Percentiles rank a stretch among this genome's conserved stretches.
These are phyloP conservation scores for Malania oleifera DNA, from an alignment of 164 flowering plant species.

Conservation along the genomic window DNA sequence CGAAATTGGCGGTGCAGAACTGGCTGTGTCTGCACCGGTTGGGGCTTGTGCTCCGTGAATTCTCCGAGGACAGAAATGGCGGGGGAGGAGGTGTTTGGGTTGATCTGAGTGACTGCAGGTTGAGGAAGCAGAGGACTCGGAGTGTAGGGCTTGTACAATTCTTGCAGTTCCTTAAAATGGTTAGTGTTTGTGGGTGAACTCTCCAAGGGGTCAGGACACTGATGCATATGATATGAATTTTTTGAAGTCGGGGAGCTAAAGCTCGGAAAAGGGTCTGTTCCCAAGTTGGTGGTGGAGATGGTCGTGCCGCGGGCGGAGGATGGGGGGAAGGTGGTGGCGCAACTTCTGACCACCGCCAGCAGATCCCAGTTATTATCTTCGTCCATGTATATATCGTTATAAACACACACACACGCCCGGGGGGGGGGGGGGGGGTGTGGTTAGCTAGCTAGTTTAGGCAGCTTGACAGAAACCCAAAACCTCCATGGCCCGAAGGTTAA, in stretches of 20 bases:
- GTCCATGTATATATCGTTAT: constrained; percentile 2
- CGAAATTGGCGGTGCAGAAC: not conserved
- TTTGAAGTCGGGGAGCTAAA: too few species aligned
- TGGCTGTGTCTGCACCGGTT: not conserved
- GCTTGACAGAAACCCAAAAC: too few species aligned
- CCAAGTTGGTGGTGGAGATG: not conserved
- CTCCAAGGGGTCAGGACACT: not conserved
- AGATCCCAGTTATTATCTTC: constrained; percentile 26
- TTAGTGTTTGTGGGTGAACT: not conserved
- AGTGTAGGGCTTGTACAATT: constrained; percentile 14
- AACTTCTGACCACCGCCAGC: constrained; percentile 26
- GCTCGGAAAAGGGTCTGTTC: not conserved
- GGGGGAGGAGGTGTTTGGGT: not conserved
- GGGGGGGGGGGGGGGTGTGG: not conserved
- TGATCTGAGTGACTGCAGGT: too few species aligned
- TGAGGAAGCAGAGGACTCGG: constrained; percentile 2
- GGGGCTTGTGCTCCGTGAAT: not conserved
- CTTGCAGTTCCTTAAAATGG: constrained; percentile 18
- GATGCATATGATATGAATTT: too few species aligned
- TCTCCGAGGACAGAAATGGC: not conserved
- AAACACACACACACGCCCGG: too few species aligned
- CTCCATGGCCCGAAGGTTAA: too few species aligned
- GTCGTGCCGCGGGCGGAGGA: constrained; percentile 4
- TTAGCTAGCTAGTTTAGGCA: not conserved
- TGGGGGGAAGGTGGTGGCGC: not conserved